Conservation (phyloP, 208 protist species). For the Acanthamoeba sp. region DNA sequence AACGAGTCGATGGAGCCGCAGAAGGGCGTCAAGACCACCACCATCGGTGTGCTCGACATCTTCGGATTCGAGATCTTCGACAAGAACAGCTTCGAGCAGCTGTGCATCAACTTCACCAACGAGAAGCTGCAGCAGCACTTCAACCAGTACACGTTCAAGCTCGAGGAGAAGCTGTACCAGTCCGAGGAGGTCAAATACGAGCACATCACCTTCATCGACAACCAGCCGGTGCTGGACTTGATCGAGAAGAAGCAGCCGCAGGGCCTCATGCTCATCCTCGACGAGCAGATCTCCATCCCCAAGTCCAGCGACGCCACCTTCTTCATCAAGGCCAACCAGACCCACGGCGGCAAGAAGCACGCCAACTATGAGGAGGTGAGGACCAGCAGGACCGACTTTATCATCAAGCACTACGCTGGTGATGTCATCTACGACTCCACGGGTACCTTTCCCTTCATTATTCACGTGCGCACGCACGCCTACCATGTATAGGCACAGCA, state of each 20-base stretch:
- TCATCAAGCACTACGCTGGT: constrained; percentile 19
- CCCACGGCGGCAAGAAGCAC: constrained; percentile 32
- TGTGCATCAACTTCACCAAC: constrained; percentile 92
- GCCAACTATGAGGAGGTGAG: constrained; percentile 9
- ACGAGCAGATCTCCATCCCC: constrained; percentile 23
- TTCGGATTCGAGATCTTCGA: constrained; percentile 92
- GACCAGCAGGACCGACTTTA: background rate
- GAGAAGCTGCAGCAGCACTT: constrained; percentile 88
- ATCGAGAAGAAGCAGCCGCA: constrained; percentile 36
- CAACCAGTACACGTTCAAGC: constrained; percentile 87
- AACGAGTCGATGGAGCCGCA: constrained; percentile 82
- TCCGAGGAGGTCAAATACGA: constrained; percentile 11
- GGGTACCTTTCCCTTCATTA: background rate
- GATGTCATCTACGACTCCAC: constrained; percentile 13
- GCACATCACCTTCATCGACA: constrained; percentile 37
- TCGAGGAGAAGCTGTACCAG: constrained; percentile 86
- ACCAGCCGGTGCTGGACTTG: constrained; percentile 27
- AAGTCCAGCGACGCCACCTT: constrained; percentile 29
- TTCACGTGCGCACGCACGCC: background rate
- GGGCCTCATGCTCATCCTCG: background rate
- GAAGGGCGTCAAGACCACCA: constrained; percentile 11
- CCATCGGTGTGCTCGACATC: constrained; percentile 85
- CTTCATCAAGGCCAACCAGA: constrained; percentile 37
- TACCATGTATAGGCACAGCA: background rate
- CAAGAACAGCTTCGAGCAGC: constrained; percentile 90